phyloP scores from a whole-genome alignment of 2,329 filamentous ascomycete genomes.

The Aspergillus jensenii region DNA sequence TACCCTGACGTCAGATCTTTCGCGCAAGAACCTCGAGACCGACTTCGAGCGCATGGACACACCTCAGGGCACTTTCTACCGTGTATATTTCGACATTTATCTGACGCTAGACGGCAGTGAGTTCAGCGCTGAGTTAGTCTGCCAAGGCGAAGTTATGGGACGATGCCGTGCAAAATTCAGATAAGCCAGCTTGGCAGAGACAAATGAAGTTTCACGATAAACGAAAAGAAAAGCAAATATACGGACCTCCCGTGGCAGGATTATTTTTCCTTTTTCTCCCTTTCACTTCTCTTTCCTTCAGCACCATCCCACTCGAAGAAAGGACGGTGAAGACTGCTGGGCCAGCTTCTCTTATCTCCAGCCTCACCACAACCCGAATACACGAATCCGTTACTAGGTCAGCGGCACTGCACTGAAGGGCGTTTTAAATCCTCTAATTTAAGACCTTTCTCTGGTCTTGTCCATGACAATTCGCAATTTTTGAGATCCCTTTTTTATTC shows the following conservation, averaged over 20 bases:
- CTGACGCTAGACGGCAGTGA: constrained; percentile 95
- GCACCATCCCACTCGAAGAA: not conserved
- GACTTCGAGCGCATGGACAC: constrained; percentile 99
- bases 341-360: not conserved
- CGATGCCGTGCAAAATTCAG: constrained; percentile 88
- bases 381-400: not conserved
- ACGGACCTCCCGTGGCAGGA: not conserved
- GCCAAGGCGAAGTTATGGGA: constrained; percentile 98
- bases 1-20: constrained; percentile 93
- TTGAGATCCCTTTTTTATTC: not conserved
- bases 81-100: constrained; percentile 69
- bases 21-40: constrained; percentile 97
- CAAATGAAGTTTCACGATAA: not conserved
- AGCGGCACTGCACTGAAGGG: constrained; percentile 1
- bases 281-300: not conserved
- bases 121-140: constrained; percentile 98
- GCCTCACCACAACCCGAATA: not conserved
- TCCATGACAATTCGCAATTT: not conserved
- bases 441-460: not conserved
- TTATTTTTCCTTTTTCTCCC: not conserved
- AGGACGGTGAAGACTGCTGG: not conserved
- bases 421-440: not conserved
- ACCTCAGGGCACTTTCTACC: constrained; percentile 93
- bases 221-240: constrained; percentile 2
- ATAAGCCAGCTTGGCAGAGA: constrained; percentile 35